These are phyloP conservation scores for Marsdenia floribunda DNA, from an alignment of 257 asterid species.

Conservation along the genomic window DNA sequence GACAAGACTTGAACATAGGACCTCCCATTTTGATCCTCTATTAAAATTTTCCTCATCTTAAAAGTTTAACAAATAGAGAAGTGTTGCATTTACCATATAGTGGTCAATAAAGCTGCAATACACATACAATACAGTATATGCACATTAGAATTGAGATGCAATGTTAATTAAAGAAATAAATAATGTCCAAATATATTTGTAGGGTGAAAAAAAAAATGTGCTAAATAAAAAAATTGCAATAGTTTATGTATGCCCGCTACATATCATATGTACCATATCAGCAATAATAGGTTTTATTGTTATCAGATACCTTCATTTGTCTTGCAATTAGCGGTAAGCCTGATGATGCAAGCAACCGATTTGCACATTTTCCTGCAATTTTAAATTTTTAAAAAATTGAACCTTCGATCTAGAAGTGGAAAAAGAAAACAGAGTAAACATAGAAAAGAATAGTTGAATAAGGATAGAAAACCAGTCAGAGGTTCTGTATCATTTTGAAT, in stretches of 20 bases:
- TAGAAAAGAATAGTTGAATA: neutral
- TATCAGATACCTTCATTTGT: constrained; percentile 79
- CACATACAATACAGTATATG: neutral
- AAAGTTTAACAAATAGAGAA: too few relatives aligned
- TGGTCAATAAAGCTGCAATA: constrained; percentile 10
- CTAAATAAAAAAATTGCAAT: constrained; percentile 12
- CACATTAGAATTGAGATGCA: neutral
- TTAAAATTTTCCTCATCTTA: too few relatives aligned
- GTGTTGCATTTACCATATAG: too few relatives aligned
- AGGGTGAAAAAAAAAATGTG: too few relatives aligned
- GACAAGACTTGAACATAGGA: too few relatives aligned
- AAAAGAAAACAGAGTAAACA: neutral
- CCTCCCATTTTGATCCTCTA: too few relatives aligned
- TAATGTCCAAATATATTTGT: neutral
- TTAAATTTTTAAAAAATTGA: constrained; percentile 9
- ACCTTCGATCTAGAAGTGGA: neutral
- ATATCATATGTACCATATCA: neutral
- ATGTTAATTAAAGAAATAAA: neutral
- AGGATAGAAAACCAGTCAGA: neutral
- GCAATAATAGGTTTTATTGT: constrained; percentile 8
- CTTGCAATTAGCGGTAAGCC: constrained; percentile 92
- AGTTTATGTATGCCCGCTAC: neutral
- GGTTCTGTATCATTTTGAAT: neutral
- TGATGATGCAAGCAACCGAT: constrained; percentile 76
- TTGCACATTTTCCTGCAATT: constrained; percentile 92